Base-by-base conservation (phyloP, 345 rosid genomes). In the Zanthoxylum bungeanum region DNA sequence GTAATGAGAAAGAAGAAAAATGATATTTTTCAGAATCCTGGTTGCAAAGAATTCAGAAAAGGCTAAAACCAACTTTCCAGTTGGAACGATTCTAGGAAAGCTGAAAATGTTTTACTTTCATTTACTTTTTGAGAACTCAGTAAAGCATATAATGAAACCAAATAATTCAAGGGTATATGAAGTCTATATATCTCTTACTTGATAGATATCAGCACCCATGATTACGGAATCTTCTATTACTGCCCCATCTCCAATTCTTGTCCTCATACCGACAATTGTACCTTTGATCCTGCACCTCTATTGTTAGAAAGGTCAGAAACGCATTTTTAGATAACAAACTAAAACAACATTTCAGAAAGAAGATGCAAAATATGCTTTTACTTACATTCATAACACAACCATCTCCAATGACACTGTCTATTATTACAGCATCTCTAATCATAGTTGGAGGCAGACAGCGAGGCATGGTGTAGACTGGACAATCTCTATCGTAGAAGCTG, bases 321-420 rank as follows among this genome's bases (percentile, higher is more conserved):
- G 70, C 33, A 53, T 57, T 68, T 59, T 49, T 56, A 66, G 33
- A 60, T 37, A 39, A 68, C 42, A 67, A 28, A 71, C 12, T 40
- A 42, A 46, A 56, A 50, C 37, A 1, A 63, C 42, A 66, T 34
- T 70, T 55, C 24, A 42, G 70, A 33, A 49, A 65, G 17, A 14
- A 70, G 57, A 33, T 60, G 46, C 73, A 25, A 28, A 19, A 31
- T n/a, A n/a, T 17, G 39, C 62, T 31, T n/a, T 31, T n/a, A 39
- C 87, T 81, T 87, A 91, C 97, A 77, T 88, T 71, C 75, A 91
- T 82, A 64, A 85, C 80, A 85, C 98, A 91, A 21, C 96, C 98
- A 70, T 89, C 92, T 73, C 92, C 96, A 22, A 93, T 80, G 3
- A 89, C 82, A 73, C 90, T 83, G 33, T 91, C 80, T 42, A 78